Evolutionary conservation across 306 rosid genomes (phyloP).

Genomic region (barrel medic (Medicago truncatula)): DNA sequence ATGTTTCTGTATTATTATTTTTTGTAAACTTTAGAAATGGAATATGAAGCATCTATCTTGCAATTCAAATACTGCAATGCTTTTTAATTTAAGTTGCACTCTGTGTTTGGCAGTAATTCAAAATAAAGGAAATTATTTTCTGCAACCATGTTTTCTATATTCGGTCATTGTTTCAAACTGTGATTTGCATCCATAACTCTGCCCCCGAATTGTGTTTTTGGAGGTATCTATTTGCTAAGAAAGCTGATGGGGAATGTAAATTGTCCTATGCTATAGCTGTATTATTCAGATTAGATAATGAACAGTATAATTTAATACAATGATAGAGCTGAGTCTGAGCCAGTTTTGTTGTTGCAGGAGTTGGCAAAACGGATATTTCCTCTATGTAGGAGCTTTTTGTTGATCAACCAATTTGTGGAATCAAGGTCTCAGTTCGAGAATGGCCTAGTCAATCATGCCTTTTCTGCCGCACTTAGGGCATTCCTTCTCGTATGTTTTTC

Average conservation of each 20-base stretch:
- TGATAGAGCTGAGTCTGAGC: slow-evolving; percentile 39
- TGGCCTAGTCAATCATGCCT: slow-evolving; percentile 96
- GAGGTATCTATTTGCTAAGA: slow-evolving; percentile 14
- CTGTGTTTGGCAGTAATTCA: background rate
- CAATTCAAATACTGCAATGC: background rate
- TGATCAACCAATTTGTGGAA: slow-evolving; percentile 85
- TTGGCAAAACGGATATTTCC: slow-evolving; percentile 88
- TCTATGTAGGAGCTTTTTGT: slow-evolving; percentile 78
- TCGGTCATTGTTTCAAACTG: slow-evolving; percentile 1
- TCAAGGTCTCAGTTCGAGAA: slow-evolving; percentile 87
- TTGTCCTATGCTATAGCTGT: background rate
- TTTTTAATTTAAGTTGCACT: background rate
- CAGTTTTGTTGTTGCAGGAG: slow-evolving; percentile 63
- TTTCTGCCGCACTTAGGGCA: slow-evolving; percentile 94
- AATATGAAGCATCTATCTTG: slow-evolving; percentile 27
- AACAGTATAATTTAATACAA: slow-evolving; percentile 7
- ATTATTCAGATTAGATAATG: slow-evolving; percentile 4
- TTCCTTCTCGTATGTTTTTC: slow-evolving; percentile 81
- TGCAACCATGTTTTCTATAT: background rate
- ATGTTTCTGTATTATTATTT: slow-evolving; percentile 12
- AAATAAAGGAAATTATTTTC: background rate
- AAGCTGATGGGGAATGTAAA: slow-evolving; percentile 12
- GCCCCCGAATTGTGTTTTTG: slow-evolving; percentile 11
- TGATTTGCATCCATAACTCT: background rate
- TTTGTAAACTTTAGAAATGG: slow-evolving; percentile 16